Conservation (phyloP, 106 monocot genomes). For the Acanthochlamys bracteata region DNA sequence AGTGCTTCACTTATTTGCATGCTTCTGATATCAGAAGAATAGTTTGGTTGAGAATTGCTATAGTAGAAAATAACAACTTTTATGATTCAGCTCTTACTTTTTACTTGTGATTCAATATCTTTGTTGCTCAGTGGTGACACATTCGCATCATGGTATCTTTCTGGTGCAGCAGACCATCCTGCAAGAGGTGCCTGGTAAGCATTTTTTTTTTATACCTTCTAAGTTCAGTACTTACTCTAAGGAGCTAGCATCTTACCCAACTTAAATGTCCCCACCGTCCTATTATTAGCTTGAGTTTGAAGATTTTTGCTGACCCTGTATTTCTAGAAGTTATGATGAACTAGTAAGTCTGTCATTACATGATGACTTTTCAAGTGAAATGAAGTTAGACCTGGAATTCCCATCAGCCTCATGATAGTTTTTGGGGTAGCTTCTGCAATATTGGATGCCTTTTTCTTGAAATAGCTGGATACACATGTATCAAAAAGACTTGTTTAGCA, state of each 20-base stretch:
- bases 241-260: constrained; percentile 29
- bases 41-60: background rate
- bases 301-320: constrained; percentile 76
- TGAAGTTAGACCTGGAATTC: constrained; percentile 82
- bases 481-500: background rate
- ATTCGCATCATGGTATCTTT: constrained; percentile 17
- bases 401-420: constrained; percentile 90
- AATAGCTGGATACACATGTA: background rate
- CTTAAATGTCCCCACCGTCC: constrained; percentile 17
- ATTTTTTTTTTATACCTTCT: background rate
- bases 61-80: background rate
- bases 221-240: background rate
- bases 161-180: constrained; percentile 15
- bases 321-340: constrained; percentile 31
- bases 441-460: background rate
- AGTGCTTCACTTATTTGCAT: constrained; percentile 72
- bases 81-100: constrained; percentile 33
- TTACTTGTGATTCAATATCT: constrained; percentile 19
- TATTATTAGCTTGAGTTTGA: constrained; percentile 41
- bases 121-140: constrained; percentile 14
- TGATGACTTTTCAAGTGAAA: constrained; percentile 95
- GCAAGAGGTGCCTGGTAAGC: constrained; percentile 5
- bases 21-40: constrained; percentile 23
- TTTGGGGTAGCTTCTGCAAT: constrained; percentile 82
- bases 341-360: constrained; percentile 17